Conservation (phyloP, 768 basidiomycete species). For the Lactarius sp. region DNA sequence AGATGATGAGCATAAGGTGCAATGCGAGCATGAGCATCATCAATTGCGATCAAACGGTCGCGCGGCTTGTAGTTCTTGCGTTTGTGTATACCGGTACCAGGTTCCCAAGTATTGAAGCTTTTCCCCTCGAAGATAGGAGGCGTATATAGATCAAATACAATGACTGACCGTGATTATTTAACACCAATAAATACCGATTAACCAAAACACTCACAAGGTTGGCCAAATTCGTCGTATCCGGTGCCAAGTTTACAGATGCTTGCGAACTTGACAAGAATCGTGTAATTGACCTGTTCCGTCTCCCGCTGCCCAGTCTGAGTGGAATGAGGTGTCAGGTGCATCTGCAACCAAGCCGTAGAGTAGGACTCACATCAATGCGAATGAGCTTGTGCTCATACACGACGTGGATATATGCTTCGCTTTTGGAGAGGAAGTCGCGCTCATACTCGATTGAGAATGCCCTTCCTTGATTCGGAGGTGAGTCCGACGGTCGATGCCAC, state of each 20-base stretch:
- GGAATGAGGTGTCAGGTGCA: background rate
- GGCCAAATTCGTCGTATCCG: background rate
- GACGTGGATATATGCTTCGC: constrained; percentile 51
- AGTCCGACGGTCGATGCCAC: constrained; percentile 37
- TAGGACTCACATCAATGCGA: constrained; percentile 48
- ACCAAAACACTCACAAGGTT: background rate
- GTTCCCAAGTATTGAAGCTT: constrained; percentile 49
- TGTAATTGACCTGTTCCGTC: constrained; percentile 5
- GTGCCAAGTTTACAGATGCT: constrained; percentile 17
- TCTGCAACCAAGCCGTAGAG: background rate
- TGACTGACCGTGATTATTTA: background rate
- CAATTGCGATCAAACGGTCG: constrained; percentile 53
- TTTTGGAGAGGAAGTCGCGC: constrained; percentile 39
- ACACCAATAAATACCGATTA: background rate
- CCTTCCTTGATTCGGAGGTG: constrained; percentile 23
- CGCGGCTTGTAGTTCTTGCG: constrained; percentile 36
- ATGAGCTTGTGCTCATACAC: constrained; percentile 67
- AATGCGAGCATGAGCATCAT: constrained; percentile 51
- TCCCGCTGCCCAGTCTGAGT: constrained; percentile 6
- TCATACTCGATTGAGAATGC: constrained; percentile 70
- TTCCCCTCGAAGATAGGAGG: constrained; percentile 62
- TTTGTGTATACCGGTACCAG: constrained; percentile 29
- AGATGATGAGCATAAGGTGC: constrained; percentile 70
- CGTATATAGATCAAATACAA: constrained; percentile 24
- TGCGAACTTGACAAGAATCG: constrained; percentile 12